Base-by-base conservation (phyloP, 208 protist species). In the Tritrichomonas foetus region DNA sequence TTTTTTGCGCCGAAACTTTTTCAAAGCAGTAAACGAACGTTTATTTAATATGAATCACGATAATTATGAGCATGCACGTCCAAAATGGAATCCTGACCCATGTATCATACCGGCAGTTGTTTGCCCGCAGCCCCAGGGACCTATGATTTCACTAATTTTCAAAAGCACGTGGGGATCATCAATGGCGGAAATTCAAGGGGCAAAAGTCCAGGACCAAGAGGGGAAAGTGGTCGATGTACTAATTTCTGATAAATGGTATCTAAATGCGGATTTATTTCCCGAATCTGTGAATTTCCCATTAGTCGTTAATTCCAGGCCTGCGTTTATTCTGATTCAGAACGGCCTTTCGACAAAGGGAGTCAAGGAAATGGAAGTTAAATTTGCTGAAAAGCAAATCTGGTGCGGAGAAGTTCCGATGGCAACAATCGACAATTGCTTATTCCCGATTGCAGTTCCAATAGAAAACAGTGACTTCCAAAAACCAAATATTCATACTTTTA, bases 361-460 rank as follows among this genome's bases (percentile, higher is more conserved):
- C 30, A 44, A 39, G 50, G 33, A 30, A 53, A 25, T 82, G 22
- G 41, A 30, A 53, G 74, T 82, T 50, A 27, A 30, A 30, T 82
- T 50, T 82, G 74, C 33, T 20, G 41, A 82, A 25, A 39, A 82
- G 39, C 74, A 82, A 41, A 82, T 82, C 30, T 82, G 74, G 74
- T 50, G 41, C 30, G 74, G 74, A n/a, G 74, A 82, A 30, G 14
- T 82, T 11, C 74, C 74, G 50, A 82, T 82, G 41, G 16, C 14
- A 1, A 82, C 3, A 11, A 3, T 8, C 30, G 41, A 82, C 50
- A 47, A 30, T 20, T 3, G 41, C 30, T 47, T 47, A 3, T 82
- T 82, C 36, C 74, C 74, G n/a, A 82, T 82, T 82, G 74, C 74
- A 11, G 74, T 82, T 82, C 74, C 74, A 30, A 82, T 82, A 20